Percentiles rank a stretch among this genome's conserved stretches.
Conservation (phyloP, 176 grass and related monocot species). For the Carex kokanica region DNA sequence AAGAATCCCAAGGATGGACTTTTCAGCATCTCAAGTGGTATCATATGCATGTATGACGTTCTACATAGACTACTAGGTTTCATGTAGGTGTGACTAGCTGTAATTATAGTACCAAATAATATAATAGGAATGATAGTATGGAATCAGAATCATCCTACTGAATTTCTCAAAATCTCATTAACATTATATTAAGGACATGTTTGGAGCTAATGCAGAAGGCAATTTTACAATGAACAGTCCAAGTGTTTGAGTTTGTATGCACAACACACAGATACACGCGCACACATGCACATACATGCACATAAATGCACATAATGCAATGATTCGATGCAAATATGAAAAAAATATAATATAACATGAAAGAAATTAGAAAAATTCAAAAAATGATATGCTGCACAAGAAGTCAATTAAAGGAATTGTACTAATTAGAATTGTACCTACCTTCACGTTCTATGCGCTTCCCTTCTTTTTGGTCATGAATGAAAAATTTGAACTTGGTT, state of each 20-base stretch:
- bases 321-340: too few relatives aligned
- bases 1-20: slow-evolving; percentile 14
- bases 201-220: too few relatives aligned
- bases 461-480: neutral
- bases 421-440: neutral
- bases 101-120: neutral
- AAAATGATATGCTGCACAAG: too few relatives aligned
- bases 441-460: neutral
- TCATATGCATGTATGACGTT: slow-evolving; percentile 28
- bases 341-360: too few relatives aligned
- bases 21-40: slow-evolving; percentile 26
- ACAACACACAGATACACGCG: too few relatives aligned
- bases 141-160: neutral
- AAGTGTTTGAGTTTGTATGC: too few relatives aligned
- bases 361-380: too few relatives aligned
- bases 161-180: neutral
- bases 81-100: slow-evolving; percentile 29
- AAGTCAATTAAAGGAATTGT: neutral
- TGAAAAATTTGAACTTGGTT: neutral
- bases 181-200: neutral
- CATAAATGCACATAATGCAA: too few relatives aligned
- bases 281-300: too few relatives aligned
- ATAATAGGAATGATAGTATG: neutral
- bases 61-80: slow-evolving; percentile 10
- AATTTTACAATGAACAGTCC: too few relatives aligned